Percentiles rank a stretch among this genome's conserved stretches.
Conservation (phyloP, 768 basidiomycete genomes). For the Lactarius sp. region DNA sequence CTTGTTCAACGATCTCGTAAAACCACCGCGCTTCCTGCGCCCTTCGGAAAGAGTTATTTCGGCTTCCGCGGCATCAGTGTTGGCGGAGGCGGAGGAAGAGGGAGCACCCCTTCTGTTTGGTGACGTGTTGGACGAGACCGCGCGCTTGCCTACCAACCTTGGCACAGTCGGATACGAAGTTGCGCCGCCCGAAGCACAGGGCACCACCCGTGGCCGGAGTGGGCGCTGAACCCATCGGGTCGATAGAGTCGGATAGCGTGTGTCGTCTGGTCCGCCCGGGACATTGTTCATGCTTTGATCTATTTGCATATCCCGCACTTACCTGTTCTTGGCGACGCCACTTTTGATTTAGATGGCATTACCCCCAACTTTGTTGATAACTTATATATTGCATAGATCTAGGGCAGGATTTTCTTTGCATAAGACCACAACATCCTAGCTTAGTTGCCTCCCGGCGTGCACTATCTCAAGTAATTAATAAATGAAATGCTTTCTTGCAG, state of each 20-base stretch:
- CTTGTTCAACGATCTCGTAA: constrained; percentile 84
- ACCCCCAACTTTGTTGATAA: background rate
- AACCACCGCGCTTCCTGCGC: constrained; percentile 57
- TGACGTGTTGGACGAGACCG: constrained; percentile 75
- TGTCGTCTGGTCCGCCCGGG: background rate
- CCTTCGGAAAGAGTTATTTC: constrained; percentile 34
- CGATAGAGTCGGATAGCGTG: background rate
- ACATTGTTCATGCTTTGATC: background rate
- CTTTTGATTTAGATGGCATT: background rate
- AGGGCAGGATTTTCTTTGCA: background rate
- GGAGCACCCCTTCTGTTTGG: constrained; percentile 46
- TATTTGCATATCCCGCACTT: background rate
- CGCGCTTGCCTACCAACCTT: constrained; percentile 73
- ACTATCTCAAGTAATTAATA: constrained; percentile 4
- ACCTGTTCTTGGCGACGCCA: background rate
- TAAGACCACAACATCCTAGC: no score
- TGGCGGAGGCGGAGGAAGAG: constrained; percentile 28
- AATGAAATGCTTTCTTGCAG: constrained; percentile 4
- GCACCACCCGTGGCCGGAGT: constrained; percentile 20
- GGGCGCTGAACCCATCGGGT: background rate
- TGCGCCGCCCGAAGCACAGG: constrained; percentile 39
- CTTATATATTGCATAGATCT: background rate
- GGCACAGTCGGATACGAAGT: constrained; percentile 85
- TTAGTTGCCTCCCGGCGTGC: background rate
- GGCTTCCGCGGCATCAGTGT: constrained; percentile 7